Evolutionary conservation across 2,329 filamentous ascomycete species (phyloP).

Genomic region (Cercospora sesami): DNA sequence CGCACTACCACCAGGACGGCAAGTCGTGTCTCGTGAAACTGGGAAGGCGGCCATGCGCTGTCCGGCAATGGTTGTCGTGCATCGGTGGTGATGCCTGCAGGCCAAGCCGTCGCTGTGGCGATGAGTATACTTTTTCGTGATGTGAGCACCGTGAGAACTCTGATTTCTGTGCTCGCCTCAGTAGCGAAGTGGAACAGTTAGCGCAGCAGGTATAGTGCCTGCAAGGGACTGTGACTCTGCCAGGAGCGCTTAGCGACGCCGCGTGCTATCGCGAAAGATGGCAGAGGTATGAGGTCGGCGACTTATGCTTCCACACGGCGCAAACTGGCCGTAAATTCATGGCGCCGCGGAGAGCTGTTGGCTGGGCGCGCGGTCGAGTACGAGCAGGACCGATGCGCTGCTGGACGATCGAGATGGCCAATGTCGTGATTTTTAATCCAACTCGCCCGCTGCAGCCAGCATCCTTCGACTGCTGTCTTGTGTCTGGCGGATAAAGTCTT

Average conservation of each 20-base stretch:
- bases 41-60: slow-evolving; percentile 1
- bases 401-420: slow-evolving; percentile 3
- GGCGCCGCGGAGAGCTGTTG: slow-evolving; percentile 9
- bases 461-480: not conserved
- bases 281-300: not conserved
- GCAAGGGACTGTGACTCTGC: not conserved
- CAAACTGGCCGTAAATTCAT: slow-evolving; percentile 6
- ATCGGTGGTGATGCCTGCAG: not conserved
- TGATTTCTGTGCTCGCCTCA: not conserved
- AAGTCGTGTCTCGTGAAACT: not conserved
- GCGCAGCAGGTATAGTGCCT: not conserved
- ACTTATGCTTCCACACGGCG: not conserved
- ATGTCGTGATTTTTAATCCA: slow-evolving; percentile 4
- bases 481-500: not conserved
- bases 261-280: not conserved
- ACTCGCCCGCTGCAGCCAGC: not conserved
- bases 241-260: not conserved
- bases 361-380: not conserved
- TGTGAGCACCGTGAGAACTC: not conserved
- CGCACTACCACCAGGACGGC: not conserved
- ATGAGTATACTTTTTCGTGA: not conserved
- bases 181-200: not conserved
- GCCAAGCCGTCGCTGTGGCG: not conserved
- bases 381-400: not conserved
- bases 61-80: slow-evolving; percentile 4